Evolutionary conservation across 352 stramenopile species (phyloP).

Genomic region (Globisporangium paroecandrum): DNA sequence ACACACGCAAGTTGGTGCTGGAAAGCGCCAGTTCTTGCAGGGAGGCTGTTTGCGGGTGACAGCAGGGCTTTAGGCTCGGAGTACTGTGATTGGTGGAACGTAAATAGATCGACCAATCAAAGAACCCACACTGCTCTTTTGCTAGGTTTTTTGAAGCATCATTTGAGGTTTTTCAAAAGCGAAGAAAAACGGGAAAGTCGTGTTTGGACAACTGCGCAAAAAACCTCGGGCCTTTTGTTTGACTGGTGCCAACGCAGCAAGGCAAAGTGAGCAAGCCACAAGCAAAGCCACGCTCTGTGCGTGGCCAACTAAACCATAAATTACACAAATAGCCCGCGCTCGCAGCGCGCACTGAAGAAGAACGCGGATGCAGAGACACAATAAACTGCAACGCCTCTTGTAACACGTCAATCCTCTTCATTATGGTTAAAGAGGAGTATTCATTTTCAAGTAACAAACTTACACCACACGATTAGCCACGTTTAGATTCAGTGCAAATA

Average conservation of each 20-base stretch:
- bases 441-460: too few relatives aligned
- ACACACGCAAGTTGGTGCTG: background rate
- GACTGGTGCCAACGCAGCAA: background rate
- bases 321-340: too few relatives aligned
- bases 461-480: too few relatives aligned
- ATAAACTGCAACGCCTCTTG: too few relatives aligned
- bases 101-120: constrained; percentile 26
- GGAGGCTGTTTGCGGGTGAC: constrained; percentile 1
- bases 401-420: too few relatives aligned
- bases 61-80: constrained; percentile 18
- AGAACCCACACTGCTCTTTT: background rate
- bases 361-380: too few relatives aligned
- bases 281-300: too few relatives aligned
- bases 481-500: background rate
- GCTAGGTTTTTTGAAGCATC: constrained; percentile 26
- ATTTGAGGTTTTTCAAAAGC: background rate
- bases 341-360: too few relatives aligned
- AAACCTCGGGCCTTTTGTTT: constrained; percentile 16
- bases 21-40: constrained; percentile 38
- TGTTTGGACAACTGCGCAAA: constrained; percentile 12
- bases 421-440: too few relatives aligned
- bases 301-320: too few relatives aligned
- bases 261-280: background rate
- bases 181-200: constrained; percentile 8
- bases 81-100: constrained; percentile 33